Percentiles rank a stretch among this genome's conserved stretches.
These are phyloP conservation scores for Diaporthe sp. DNA, from an alignment of 2,329 filamentous ascomycete genomes.

Conservation along the genomic window DNA sequence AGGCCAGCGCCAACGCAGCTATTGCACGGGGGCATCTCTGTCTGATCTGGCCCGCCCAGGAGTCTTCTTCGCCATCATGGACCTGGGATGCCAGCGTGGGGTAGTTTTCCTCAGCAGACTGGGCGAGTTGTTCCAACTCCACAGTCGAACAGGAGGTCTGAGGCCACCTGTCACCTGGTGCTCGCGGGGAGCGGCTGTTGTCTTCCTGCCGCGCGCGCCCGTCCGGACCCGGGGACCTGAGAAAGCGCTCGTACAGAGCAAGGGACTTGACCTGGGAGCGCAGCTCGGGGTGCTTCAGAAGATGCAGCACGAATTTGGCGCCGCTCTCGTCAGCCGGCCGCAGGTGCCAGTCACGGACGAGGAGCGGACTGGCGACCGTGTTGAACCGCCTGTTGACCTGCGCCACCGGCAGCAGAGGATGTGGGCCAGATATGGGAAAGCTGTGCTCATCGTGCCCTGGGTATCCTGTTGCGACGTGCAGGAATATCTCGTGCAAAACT, in stretches of 20 bases:
- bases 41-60: neutral
- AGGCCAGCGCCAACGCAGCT: neutral
- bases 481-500: neutral
- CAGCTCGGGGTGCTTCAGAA: neutral
- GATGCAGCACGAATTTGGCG: neutral
- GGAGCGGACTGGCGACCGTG: neutral
- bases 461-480: neutral
- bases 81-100: neutral
- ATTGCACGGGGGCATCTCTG: neutral
- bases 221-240: neutral
- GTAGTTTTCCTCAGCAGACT: neutral
- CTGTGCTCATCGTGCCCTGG: neutral
- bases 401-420: slow-evolving; percentile 1
- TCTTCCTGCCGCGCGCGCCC: too few relatives aligned
- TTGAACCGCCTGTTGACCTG: slow-evolving; percentile 11
- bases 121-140: neutral
- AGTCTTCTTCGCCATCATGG: neutral
- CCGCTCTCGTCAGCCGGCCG: neutral
- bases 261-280: neutral
- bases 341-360: neutral
- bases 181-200: neutral
- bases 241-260: neutral
- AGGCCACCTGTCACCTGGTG: neutral
- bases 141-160: neutral
- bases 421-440: neutral